Conservation (phyloP, 805 yeast genomes). For the Lipomyces starkeyi region DNA sequence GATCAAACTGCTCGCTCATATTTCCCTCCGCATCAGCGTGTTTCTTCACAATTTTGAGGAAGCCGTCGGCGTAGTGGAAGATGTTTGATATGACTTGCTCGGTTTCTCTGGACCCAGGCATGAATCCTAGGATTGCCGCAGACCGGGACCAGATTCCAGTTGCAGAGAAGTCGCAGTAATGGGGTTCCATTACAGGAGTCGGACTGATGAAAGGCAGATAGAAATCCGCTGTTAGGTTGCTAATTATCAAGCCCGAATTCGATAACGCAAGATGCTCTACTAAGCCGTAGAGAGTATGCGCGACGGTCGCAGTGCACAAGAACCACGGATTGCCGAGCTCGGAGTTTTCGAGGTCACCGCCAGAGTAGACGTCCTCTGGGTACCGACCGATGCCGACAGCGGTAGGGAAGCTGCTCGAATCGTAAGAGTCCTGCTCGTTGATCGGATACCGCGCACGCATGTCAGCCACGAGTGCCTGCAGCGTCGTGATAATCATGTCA, state of each 20-base stretch:
- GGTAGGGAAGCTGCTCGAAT: constrained; percentile 30
- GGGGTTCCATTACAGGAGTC: constrained; percentile 16
- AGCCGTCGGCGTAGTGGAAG: constrained; percentile 55
- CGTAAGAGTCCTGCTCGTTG: constrained; percentile 49
- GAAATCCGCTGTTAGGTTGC: constrained; percentile 33
- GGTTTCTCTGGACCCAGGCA: constrained; percentile 16
- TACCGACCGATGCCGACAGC: constrained; percentile 87
- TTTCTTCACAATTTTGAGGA: constrained; percentile 52
- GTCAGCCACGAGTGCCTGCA: constrained; percentile 64
- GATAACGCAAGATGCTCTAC: constrained; percentile 42
- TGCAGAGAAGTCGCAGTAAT: constrained; percentile 15
- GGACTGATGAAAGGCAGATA: constrained; percentile 32
- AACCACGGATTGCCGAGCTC: constrained; percentile 96
- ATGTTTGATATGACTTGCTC: constrained; percentile 33
- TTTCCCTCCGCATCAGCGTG: constrained; percentile 66
- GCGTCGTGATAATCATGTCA: constrained; percentile 49
- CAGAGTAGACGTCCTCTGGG: constrained; percentile 87
- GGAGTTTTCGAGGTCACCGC: constrained; percentile 56
- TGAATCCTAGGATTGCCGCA: constrained; percentile 19
- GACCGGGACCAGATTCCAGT: constrained; percentile 16
- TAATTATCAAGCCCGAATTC: constrained; percentile 22
- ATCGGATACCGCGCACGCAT: constrained; percentile 81
- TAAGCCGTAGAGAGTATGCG: constrained; percentile 44
- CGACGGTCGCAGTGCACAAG: constrained; percentile 52
- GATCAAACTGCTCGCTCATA: constrained; percentile 89